A percentile compares a stretch with the other conserved stretches of the same genome.
Evolutionary conservation across 176 grass and related monocot genomes (phyloP).

Genomic region (Lolium multiflorum): DNA sequence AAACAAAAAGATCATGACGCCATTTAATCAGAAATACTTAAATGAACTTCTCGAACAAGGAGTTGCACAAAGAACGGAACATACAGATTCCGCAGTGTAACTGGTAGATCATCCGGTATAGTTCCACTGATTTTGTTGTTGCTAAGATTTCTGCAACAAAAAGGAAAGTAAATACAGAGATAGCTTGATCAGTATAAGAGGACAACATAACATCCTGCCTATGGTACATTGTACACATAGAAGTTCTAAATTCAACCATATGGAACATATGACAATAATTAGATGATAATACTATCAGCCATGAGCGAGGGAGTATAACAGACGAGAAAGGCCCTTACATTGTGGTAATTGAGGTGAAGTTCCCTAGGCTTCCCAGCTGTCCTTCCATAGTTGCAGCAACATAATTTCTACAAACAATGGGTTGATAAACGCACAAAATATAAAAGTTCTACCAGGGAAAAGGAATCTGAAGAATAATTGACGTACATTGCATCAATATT

Average conservation of each 20-base stretch:
- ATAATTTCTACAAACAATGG: conserved; percentile 67
- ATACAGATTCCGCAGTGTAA: conserved; percentile 86
- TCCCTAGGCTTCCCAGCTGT: conserved; percentile 63
- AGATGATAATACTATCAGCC: conserved; percentile 25
- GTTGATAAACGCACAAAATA: conserved; percentile 49
- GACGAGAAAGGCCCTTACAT: conserved; percentile 54
- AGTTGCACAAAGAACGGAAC: conserved; percentile 40
- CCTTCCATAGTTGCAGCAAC: conserved; percentile 83
- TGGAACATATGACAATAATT: conserved; percentile 35
- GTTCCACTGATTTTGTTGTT: conserved; percentile 84
- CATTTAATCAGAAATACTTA: conserved; percentile 5
- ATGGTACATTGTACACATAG: conserved; percentile 20
- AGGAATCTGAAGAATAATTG: conserved; percentile 47
- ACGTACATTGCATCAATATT: conserved; percentile 83
- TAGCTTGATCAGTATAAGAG: neutral
- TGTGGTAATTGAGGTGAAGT: conserved; percentile 73
- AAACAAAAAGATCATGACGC: conserved; percentile 28
- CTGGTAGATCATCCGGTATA: conserved; percentile 81
- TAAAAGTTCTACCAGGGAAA: conserved; percentile 35
- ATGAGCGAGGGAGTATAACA: conserved; percentile 26
- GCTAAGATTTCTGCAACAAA: conserved; percentile 79
- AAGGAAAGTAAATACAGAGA: conserved; percentile 35
- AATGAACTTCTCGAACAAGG: conserved; percentile 17
- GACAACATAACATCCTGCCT: conserved; percentile 20
- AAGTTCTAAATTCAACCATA: conserved; percentile 12